Evolutionary conservation across 202 grass and related monocot genomes (phyloP).

Genomic region (Carex sylvatica): DNA sequence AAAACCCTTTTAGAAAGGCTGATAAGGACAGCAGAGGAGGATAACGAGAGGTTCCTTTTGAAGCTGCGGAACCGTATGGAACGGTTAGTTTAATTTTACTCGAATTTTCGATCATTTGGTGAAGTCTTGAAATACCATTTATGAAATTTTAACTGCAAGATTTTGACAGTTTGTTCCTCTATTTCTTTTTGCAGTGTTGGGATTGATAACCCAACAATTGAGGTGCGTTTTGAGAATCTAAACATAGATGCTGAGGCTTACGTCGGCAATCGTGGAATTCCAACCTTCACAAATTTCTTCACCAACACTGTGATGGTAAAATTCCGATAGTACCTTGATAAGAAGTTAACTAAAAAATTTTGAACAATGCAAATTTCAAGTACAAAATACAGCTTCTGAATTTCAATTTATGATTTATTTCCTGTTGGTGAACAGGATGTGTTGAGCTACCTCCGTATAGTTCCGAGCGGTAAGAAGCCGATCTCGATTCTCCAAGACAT

Average conservation of each 20-base stretch:
- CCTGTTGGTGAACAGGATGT: conserved; percentile 27
- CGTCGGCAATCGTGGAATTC: conserved; percentile 69
- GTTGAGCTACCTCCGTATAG: conserved; percentile 57
- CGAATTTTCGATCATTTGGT: neutral
- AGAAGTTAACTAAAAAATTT: neutral
- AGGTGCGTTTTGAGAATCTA: conserved; percentile 81
- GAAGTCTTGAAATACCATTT: neutral
- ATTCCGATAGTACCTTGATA: neutral
- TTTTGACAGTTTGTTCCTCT: neutral
- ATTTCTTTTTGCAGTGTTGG: conserved; percentile 55
- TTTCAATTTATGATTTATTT: neutral
- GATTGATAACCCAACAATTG: conserved; percentile 81
- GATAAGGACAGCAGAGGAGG: conserved; percentile 77
- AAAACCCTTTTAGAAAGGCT: conserved; percentile 86
- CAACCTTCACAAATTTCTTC: conserved; percentile 87
- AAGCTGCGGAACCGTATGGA: conserved; percentile 92
- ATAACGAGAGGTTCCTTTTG: conserved; percentile 86
- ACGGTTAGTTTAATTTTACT: conserved; percentile 35
- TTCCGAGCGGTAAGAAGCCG: conserved; percentile 61
- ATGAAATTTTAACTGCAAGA: neutral
- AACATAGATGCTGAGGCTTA: conserved; percentile 72
- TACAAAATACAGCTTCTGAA: conserved; percentile 28
- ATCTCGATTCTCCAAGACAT: conserved; percentile 85
- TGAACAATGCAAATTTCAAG: neutral
- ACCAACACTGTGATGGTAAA: conserved; percentile 81